Conservation (phyloP, 352 stramenopile species). For the Globisporangium radiosum region DNA sequence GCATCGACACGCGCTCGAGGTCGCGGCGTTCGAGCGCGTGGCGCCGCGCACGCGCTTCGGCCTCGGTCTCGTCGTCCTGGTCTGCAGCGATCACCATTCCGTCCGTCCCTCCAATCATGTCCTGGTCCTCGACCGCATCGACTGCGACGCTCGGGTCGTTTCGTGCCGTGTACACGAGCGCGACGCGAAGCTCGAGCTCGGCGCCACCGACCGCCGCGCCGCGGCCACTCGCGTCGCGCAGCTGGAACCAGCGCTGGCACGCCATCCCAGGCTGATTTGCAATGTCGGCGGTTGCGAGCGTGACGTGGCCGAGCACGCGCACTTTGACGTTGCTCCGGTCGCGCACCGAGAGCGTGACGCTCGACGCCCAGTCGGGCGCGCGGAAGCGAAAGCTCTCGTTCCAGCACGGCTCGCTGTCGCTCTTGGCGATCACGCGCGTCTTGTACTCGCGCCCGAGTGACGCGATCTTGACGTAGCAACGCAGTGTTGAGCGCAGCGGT, state of each 20-base stretch:
- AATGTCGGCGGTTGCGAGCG: slow-evolving; percentile 50
- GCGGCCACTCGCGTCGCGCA: slow-evolving; percentile 43
- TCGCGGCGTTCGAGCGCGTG: slow-evolving; percentile 49
- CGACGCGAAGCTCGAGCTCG: slow-evolving; percentile 60
- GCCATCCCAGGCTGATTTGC: slow-evolving; percentile 47
- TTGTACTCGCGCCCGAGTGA: slow-evolving; percentile 61
- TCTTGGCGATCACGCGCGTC: slow-evolving; percentile 64
- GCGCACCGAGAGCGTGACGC: slow-evolving; percentile 55
- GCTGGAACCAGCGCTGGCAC: slow-evolving; percentile 48
- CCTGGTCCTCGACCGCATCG: slow-evolving; percentile 19
- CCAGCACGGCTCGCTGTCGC: slow-evolving; percentile 46
- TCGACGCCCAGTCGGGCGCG: slow-evolving; percentile 56
- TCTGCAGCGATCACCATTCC: slow-evolving; percentile 30
- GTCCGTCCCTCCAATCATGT: neutral
- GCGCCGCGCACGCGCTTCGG: slow-evolving; percentile 32
- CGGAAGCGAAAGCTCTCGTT: slow-evolving; percentile 77
- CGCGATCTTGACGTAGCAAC: slow-evolving; percentile 68
- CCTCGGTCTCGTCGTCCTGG: slow-evolving; percentile 78
- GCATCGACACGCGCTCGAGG: slow-evolving; percentile 31
- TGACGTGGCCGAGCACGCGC: slow-evolving; percentile 57
- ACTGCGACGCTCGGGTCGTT: slow-evolving; percentile 36
- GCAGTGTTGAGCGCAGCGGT: slow-evolving; percentile 49
- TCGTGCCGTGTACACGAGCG: slow-evolving; percentile 54
- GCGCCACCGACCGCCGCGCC: slow-evolving; percentile 18
- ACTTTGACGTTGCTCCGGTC: slow-evolving; percentile 73